phyloP scores from a whole-genome alignment of 2,329 filamentous ascomycete species.

The Xylaria sp. region DNA sequence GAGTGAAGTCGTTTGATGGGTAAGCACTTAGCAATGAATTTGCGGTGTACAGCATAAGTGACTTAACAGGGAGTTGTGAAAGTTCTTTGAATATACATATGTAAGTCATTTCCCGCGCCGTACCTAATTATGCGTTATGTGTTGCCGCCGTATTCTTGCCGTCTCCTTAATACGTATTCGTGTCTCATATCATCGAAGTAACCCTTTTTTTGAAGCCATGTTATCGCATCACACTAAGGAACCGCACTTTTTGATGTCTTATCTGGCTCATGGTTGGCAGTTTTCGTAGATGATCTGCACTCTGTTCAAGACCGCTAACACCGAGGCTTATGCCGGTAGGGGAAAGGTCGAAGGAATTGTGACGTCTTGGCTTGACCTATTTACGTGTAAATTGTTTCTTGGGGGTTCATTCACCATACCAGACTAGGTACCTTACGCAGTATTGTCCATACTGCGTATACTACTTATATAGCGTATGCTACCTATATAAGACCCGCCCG shows the following conservation, averaged over 20 bases:
- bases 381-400: neutral
- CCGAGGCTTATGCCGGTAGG: constrained; percentile 9
- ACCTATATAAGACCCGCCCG: constrained; percentile 1
- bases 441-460: too few species aligned
- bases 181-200: neutral
- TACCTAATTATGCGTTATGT: neutral
- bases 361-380: constrained; percentile 19
- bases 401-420: neutral
- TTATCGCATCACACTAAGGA: constrained; percentile 3
- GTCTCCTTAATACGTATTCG: constrained; percentile 3
- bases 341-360: constrained; percentile 23
- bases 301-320: constrained; percentile 1
- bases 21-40: constrained; percentile 3
- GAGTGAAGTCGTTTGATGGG: constrained; percentile 3
- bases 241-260: constrained; percentile 2
- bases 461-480: too few species aligned
- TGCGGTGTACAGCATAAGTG: neutral
- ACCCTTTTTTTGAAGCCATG: neutral
- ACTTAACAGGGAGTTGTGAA: neutral
- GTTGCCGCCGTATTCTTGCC: neutral
- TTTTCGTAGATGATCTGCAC: constrained; percentile 19
- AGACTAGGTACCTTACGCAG: neutral
- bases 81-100: neutral
- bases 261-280: constrained; percentile 4
- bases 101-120: too few species aligned